phyloP scores from a whole-genome alignment of 371 early-diverging fungal genomes.

The Blastocladiella emersonii region DNA sequence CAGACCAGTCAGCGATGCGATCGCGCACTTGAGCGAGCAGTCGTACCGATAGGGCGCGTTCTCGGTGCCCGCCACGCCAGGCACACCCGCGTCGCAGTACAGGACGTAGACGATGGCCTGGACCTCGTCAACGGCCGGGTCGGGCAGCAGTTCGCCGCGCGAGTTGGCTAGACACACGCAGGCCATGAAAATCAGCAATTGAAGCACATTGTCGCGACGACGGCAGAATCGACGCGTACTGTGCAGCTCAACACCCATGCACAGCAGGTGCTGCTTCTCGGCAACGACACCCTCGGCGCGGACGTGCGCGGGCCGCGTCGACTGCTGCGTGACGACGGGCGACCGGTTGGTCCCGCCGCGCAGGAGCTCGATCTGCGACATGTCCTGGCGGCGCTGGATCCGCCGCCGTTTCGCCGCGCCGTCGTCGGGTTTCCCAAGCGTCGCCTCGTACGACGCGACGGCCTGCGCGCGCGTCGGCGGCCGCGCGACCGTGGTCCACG shows the following conservation, averaged over 20 bases:
- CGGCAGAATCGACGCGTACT: constrained; percentile 14
- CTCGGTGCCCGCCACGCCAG: background rate
- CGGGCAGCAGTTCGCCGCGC: constrained; percentile 34
- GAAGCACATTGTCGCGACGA: constrained; percentile 23
- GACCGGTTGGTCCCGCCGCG: too few species aligned
- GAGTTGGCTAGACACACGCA: constrained; percentile 18
- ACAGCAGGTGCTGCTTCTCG: constrained; percentile 7
- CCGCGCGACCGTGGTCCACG: background rate
- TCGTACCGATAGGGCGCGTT: too few species aligned
- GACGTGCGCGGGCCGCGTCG: background rate
- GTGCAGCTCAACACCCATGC: constrained; percentile 23
- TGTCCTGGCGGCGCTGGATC: background rate
- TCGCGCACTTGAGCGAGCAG: too few species aligned
- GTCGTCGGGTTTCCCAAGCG: background rate
- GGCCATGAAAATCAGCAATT: constrained; percentile 11
- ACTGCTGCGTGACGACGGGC: too few species aligned
- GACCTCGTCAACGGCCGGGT: constrained; percentile 38
- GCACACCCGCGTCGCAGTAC: background rate
- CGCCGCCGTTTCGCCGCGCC: background rate
- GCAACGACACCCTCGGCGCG: constrained; percentile 8
- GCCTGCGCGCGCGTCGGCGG: background rate
- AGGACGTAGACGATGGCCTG: constrained; percentile 43
- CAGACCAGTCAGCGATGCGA: too few species aligned
- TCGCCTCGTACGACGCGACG: background rate
- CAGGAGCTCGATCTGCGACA: background rate